These are phyloP conservation scores for Penicillium glabrum DNA, from an alignment of 2,329 filamentous ascomycete species.

Conservation along the genomic window DNA sequence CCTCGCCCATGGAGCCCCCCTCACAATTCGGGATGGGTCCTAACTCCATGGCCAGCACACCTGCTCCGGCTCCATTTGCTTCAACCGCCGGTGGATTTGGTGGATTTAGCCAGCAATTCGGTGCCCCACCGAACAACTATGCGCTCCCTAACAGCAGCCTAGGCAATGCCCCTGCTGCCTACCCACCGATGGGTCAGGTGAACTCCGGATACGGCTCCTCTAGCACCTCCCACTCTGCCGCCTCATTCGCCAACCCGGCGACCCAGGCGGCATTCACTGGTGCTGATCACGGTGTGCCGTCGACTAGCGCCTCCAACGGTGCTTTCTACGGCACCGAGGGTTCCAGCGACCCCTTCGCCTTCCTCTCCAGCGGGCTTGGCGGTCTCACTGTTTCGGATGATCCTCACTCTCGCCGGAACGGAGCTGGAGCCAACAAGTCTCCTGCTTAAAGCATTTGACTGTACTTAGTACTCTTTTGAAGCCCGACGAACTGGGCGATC, in stretches of 20 bases:
- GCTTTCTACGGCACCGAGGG: constrained; percentile 62
- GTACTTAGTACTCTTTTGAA: constrained; percentile 13
- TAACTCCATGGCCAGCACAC: constrained; percentile 80
- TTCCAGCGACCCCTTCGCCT: constrained; percentile 63
- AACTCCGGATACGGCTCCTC: constrained; percentile 78
- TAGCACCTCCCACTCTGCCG: constrained; percentile 76
- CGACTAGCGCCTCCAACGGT: constrained; percentile 73
- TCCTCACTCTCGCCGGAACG: constrained; percentile 46
- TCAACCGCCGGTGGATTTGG: constrained; percentile 68
- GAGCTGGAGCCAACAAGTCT: constrained; percentile 47
- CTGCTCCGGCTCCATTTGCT: constrained; percentile 74
- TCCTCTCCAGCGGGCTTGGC: constrained; percentile 61
- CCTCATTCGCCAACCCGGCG: constrained; percentile 87
- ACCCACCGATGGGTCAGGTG: constrained; percentile 67
- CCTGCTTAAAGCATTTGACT: constrained; percentile 35
- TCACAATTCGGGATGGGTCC: constrained; percentile 83
- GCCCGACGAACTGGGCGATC: constrained; percentile 20
- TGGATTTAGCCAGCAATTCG: constrained; percentile 75
- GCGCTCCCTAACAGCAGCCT: constrained; percentile 77
- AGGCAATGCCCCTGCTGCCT: constrained; percentile 73
- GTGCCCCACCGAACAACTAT: constrained; percentile 78
- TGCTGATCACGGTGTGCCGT: constrained; percentile 76
- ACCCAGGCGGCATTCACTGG: constrained; percentile 93
- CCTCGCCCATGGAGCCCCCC: constrained; percentile 82
- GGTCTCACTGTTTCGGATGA: constrained; percentile 57